Conservation (phyloP, 768 basidiomycete species). For the Saitozyma podzolica region DNA sequence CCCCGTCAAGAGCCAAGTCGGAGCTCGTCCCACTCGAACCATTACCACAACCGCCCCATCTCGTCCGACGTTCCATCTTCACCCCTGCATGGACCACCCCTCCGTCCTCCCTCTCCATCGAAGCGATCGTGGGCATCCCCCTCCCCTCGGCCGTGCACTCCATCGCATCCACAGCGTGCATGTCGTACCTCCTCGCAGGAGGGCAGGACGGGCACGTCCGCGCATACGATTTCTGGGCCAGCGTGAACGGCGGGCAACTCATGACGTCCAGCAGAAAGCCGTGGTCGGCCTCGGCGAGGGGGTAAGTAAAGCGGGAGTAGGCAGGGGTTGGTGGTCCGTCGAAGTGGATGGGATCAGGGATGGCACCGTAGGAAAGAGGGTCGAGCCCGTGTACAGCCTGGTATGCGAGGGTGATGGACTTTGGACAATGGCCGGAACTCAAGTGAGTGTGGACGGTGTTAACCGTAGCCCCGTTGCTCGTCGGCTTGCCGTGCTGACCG, state of each 20-base stretch:
- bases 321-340: slow-evolving; percentile 91
- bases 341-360: slow-evolving; percentile 15
- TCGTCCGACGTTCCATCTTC: slow-evolving; percentile 48
- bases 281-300: slow-evolving; percentile 90
- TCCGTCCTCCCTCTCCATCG: slow-evolving; percentile 72
- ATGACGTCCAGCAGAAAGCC: slow-evolving; percentile 85
- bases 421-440: slow-evolving; percentile 84
- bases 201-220: slow-evolving; percentile 92
- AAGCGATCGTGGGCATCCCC: slow-evolving; percentile 87
- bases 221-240: slow-evolving; percentile 84
- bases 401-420: slow-evolving; percentile 89
- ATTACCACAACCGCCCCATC: slow-evolving; percentile 39
- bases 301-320: slow-evolving; percentile 82
- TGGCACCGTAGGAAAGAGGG: slow-evolving; percentile 16
- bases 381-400: slow-evolving; percentile 78
- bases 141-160: slow-evolving; percentile 84
- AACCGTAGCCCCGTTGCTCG: neutral
- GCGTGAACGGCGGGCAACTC: slow-evolving; percentile 82
- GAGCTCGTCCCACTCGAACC: slow-evolving; percentile 4
- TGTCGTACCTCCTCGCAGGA: slow-evolving; percentile 85
- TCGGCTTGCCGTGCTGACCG: neutral
- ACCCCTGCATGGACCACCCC: slow-evolving; percentile 27
- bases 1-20: slow-evolving; percentile 2
- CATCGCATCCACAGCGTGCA: slow-evolving; percentile 80
- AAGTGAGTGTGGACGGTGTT: slow-evolving; percentile 60